These are phyloP conservation scores for Monosporascus sp. DNA, from an alignment of 2,329 filamentous ascomycete genomes.

Conservation along the genomic window DNA sequence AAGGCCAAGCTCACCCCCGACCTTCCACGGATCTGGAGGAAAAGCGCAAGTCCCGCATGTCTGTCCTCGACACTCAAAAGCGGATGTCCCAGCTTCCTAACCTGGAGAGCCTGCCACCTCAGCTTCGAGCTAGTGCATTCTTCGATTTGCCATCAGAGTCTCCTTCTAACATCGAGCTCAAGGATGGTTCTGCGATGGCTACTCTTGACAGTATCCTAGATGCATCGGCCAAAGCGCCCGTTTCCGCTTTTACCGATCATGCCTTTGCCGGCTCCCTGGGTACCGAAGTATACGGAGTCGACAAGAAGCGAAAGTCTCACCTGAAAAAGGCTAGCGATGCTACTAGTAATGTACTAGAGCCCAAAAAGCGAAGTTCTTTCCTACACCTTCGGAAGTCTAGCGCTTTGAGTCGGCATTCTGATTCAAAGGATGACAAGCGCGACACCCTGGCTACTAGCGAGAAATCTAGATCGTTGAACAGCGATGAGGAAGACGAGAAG, in stretches of 20 bases:
- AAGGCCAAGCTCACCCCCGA: slow-evolving; percentile 7
- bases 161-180: slow-evolving; percentile 49
- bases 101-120: slow-evolving; percentile 64
- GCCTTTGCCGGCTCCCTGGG: slow-evolving; percentile 73
- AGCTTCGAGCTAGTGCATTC: slow-evolving; percentile 84
- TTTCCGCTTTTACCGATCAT: slow-evolving; percentile 88
- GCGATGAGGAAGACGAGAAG: slow-evolving; percentile 18
- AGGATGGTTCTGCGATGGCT: slow-evolving; percentile 77
- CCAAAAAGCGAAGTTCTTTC: slow-evolving; percentile 46
- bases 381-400: slow-evolving; percentile 42
- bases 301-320: slow-evolving; percentile 46
- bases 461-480: slow-evolving; percentile 1
- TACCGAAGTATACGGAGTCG: slow-evolving; percentile 65
- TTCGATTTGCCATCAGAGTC: slow-evolving; percentile 67
- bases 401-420: slow-evolving; percentile 23
- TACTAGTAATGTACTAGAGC: slow-evolving; percentile 17
- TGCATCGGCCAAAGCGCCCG: slow-evolving; percentile 81
- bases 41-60: slow-evolving; percentile 33
- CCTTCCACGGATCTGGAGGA: slow-evolving; percentile 9
- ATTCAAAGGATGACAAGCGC: slow-evolving; percentile 16
- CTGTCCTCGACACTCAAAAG: slow-evolving; percentile 27
- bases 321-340: slow-evolving; percentile 18
- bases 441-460: slow-evolving; percentile 11
- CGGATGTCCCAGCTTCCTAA: slow-evolving; percentile 34
- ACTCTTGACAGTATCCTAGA: slow-evolving; percentile 90